Evolutionary conservation across 192 early-diverging fungal genomes (phyloP), one percentile per base, ranked within the genome.

Genomic region (Entophlyctis helioformis): DNA sequence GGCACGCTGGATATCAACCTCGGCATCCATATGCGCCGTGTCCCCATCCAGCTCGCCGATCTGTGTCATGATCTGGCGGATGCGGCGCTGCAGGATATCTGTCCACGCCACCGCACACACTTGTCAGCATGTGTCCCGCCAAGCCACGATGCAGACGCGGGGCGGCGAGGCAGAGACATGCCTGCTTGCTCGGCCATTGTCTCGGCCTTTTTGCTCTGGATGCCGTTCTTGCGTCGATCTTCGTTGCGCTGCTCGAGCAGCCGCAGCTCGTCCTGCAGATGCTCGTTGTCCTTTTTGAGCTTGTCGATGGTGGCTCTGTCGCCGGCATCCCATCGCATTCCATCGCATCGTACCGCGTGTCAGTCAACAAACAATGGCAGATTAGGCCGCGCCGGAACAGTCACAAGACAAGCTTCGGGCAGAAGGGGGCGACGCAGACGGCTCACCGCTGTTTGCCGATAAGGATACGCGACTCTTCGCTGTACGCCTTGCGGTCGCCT

Each of bases 401-500:
- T n/a, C n/a, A n/a, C n/a, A n/a, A n/a, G n/a, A n/a, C n/a, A n/a
- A n/a, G n/a, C n/a, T n/a, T n/a, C n/a, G n/a, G n/a, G n/a, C n/a
- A n/a, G n/a, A n/a, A n/a, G n/a, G n/a, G n/a, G n/a, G n/a, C 29
- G 29, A 11, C 11, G 29, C 29, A 8, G 29, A 4, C 4, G 29
- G 15, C 15, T 13, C 50, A 76, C 74, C 74, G 50, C 45, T 76
- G 74, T 42, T 76, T 76, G 15, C 59, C 53, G 36, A 76, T 71
- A 7, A 67, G 44, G 10, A 76, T 29, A 22, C 69, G 33, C 8
- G 67, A 67, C 38, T 76, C 74, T 53, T 76, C 74, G 44, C 59
- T 60, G 60, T 76, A 76, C 1, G 74, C 70, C 51, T 76, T 75
- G 10, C 72, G 48, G 39, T 75, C 72, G 24, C 68, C 65, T 46